Base-by-base conservation (phyloP, 129 eudicot genomes). In the Ambrosia artemisiifolia region DNA sequence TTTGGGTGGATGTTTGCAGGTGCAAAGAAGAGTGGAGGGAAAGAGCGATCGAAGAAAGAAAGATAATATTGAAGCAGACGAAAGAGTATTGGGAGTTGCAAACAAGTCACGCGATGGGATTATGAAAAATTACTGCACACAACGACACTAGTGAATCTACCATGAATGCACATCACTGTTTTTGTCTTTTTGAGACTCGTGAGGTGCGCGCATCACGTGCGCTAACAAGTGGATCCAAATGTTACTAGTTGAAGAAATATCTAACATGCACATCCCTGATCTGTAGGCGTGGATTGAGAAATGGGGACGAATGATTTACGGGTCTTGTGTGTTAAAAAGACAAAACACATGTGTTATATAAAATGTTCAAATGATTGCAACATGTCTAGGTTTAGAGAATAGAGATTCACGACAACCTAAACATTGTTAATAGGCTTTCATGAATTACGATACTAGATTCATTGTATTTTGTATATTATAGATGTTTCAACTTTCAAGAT, bases 51-150 rank as follows among this genome's bases (percentile, higher is more conserved):
- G 78, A 74, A 74, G 78, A 63, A 50, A 63, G 78, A 19, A 32
- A 63, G 28, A 74, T 12, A 20, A 38, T 74, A 63, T 17, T 74
- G 44, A 74, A 38, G 40, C 78, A 74, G 20, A 50, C 78, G 43
- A 74, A 74, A 63, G 64, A 34, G 40, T 74, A 74, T 36, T 74
- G 65, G 78, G 78, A 63, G 54, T 36, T 13, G 71, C 78, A 63
- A 63, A 50, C 71, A 2, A 74, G 63, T 74, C 38, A 51, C 5
- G 33, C n/a, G 49, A 63, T 74, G 63, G 78, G 78, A 50, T 19
- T 73, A 17, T 63, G 62, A 74, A 0, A 54, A 40, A 8, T 40
- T 40, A 40, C 9, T 7, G 11, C 44, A 10, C 11, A 2, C 44
- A 40, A 40, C 9, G 44, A 40, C 44, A 6, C 9, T 38, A 38